Evolutionary conservation across 768 basidiomycete species (phyloP).

Genomic region (Pleurotus giganteus): DNA sequence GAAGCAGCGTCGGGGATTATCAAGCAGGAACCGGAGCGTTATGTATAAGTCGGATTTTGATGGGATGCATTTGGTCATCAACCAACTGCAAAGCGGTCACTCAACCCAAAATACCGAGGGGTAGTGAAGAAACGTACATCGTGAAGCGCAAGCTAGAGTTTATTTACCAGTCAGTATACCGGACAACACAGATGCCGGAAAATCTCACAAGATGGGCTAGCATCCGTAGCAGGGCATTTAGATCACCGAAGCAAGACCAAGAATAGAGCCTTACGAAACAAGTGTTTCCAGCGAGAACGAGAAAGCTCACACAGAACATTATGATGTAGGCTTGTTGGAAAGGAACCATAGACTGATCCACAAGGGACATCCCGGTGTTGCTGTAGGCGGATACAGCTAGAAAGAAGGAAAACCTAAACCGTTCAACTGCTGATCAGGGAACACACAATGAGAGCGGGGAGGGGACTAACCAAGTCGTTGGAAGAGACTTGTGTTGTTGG

Average conservation of each 20-base stretch:
- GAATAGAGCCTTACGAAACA: slow-evolving; percentile 62
- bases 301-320: slow-evolving; percentile 65
- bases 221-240: background rate
- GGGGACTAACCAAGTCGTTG: slow-evolving; percentile 58
- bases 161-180: background rate
- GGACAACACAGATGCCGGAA: slow-evolving; percentile 1
- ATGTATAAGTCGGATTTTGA: slow-evolving; percentile 60
- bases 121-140: slow-evolving; percentile 56
- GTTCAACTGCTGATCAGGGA: background rate
- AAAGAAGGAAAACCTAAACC: slow-evolving; percentile 74
- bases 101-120: slow-evolving; percentile 4
- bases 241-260: background rate
- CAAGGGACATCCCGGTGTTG: slow-evolving; percentile 83
- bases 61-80: slow-evolving; percentile 57
- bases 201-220: slow-evolving; percentile 82
- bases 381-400: slow-evolving; percentile 85
- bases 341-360: slow-evolving; percentile 87
- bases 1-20: slow-evolving; percentile 91
- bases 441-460: background rate
- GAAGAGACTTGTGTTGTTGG: slow-evolving; percentile 51
- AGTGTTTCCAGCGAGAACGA: slow-evolving; percentile 91
- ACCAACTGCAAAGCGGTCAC: slow-evolving; percentile 56
- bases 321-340: slow-evolving; percentile 87
- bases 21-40: slow-evolving; percentile 86
- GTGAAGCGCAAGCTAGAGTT: slow-evolving; percentile 65